Conservation (phyloP, 2,329 filamentous ascomycete species). For the Pseudogymnoascus sp. region DNA sequence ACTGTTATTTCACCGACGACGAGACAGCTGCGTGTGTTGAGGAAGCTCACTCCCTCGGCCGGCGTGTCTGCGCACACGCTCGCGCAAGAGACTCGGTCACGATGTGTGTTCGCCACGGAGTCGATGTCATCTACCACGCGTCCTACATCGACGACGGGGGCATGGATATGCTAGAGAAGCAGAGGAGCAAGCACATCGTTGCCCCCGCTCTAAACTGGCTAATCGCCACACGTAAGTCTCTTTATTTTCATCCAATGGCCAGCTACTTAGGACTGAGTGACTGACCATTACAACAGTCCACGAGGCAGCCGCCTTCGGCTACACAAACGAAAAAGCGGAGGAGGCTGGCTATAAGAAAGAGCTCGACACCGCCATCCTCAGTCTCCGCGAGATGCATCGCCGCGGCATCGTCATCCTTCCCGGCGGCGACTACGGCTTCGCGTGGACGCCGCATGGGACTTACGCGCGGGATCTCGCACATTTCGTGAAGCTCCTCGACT, state of each 20-base stretch:
- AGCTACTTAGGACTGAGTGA: too few relatives aligned
- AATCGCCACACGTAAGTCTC: constrained; percentile 24
- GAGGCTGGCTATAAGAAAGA: constrained; percentile 36
- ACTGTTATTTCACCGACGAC: constrained; percentile 26
- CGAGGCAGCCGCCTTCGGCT: constrained; percentile 30
- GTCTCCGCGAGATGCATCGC: constrained; percentile 35
- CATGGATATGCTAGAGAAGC: constrained; percentile 31
- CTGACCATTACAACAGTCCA: constrained; percentile 10
- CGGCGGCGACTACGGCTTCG: constrained; percentile 37
- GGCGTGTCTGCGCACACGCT: constrained; percentile 35
- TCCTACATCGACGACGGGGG: constrained; percentile 34
- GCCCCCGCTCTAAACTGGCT: constrained; percentile 36
- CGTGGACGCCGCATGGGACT: constrained; percentile 37
- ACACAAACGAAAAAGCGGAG: constrained; percentile 33
- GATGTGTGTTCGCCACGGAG: constrained; percentile 35
- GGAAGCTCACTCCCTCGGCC: constrained; percentile 32
- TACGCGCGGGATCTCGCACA: constrained; percentile 37
- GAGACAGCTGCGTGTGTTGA: constrained; percentile 39
- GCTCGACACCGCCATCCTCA: constrained; percentile 31
- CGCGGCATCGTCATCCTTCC: constrained; percentile 36
- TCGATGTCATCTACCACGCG: constrained; percentile 39
- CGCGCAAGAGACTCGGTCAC: constrained; percentile 35
- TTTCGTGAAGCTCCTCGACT: constrained; percentile 35
- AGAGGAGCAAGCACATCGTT: constrained; percentile 32
- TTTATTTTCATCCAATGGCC: background rate